phyloP scores from a whole-genome alignment of 2,329 filamentous ascomycete genomes.

The Fusarium sp. region DNA sequence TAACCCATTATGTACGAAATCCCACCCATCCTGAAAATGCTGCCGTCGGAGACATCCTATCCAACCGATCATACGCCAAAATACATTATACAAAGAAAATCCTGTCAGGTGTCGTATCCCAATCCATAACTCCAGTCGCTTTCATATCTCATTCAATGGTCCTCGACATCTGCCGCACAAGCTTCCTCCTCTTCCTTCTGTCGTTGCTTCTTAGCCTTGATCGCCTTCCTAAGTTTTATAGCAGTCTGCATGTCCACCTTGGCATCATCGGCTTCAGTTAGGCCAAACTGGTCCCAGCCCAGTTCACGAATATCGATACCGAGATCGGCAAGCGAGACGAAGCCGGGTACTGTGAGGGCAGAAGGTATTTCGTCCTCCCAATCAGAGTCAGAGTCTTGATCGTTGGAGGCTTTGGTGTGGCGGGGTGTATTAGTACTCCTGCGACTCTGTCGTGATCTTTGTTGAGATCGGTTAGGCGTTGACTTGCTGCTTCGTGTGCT shows the following conservation, averaged over 20 bases:
- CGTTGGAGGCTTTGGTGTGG: slow-evolving; percentile 16
- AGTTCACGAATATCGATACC: slow-evolving; percentile 28
- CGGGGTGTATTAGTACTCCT: slow-evolving; percentile 18
- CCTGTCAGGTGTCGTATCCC: slow-evolving; percentile 5
- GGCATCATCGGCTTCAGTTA: slow-evolving; percentile 39
- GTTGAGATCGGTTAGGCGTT: slow-evolving; percentile 8
- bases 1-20: not conserved
- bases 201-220: slow-evolving; percentile 26
- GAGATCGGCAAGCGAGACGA: slow-evolving; percentile 33
- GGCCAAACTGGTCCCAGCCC: slow-evolving; percentile 38
- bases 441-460: slow-evolving; percentile 4
- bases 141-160: slow-evolving; percentile 33
- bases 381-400: slow-evolving; percentile 32
- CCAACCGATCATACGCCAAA: slow-evolving; percentile 3
- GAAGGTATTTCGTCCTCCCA: slow-evolving; percentile 29
- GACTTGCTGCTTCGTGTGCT: slow-evolving; percentile 26
- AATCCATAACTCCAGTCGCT: slow-evolving; percentile 16
- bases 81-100: slow-evolving; percentile 25
- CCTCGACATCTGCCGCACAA: slow-evolving; percentile 36
- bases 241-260: slow-evolving; percentile 42
- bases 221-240: slow-evolving; percentile 36
- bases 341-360: slow-evolving; percentile 22
- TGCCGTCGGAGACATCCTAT: not conserved
- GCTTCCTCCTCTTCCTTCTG: slow-evolving; percentile 30
- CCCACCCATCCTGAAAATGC: not conserved